Conservation (phyloP, 1,139 yeast genomes). For the Lodderomyces beijingensis region DNA sequence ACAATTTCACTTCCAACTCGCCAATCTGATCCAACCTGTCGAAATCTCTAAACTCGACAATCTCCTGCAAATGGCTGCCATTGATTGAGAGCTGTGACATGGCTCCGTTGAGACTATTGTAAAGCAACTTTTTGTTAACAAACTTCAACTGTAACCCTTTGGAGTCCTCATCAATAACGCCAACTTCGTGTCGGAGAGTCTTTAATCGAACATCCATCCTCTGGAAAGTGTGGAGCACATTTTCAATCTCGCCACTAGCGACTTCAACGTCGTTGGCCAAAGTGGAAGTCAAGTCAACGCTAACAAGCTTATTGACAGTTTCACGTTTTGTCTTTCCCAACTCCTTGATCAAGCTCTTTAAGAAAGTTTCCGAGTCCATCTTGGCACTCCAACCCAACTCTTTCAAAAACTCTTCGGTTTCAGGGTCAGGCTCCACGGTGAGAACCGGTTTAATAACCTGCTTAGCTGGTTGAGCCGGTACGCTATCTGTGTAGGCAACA, state of each 20-base stretch:
- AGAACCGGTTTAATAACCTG: too few relatives aligned
- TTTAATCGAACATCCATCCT: slow-evolving; percentile 41
- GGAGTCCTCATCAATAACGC: slow-evolving; percentile 68
- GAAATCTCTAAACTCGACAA: slow-evolving; percentile 49
- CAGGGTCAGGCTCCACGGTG: slow-evolving; percentile 43
- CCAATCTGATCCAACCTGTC: slow-evolving; percentile 41
- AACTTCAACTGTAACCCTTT: slow-evolving; percentile 83
- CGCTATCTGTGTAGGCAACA: too few relatives aligned
- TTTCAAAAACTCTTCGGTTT: slow-evolving; percentile 64
- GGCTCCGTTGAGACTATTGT: slow-evolving; percentile 64
- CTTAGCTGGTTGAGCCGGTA: too few relatives aligned
- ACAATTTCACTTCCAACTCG: slow-evolving; percentile 53
- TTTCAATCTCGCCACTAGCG: slow-evolving; percentile 62
- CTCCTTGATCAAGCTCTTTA: slow-evolving; percentile 53
- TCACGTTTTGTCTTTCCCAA: slow-evolving; percentile 33
- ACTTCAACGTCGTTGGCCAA: slow-evolving; percentile 32
- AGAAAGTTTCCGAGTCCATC: slow-evolving; percentile 57
- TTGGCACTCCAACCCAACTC: slow-evolving; percentile 70
- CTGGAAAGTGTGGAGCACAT: slow-evolving; percentile 48
- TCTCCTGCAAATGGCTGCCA: slow-evolving; percentile 45
- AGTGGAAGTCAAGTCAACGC: slow-evolving; percentile 38
- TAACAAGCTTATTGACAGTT: slow-evolving; percentile 34
- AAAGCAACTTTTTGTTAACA: slow-evolving; percentile 71
- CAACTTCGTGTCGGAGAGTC: slow-evolving; percentile 58
- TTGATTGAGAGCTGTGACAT: slow-evolving; percentile 67